Base-by-base conservation (phyloP, 1,284 basidiomycete genomes). In the Irpex sp. region DNA sequence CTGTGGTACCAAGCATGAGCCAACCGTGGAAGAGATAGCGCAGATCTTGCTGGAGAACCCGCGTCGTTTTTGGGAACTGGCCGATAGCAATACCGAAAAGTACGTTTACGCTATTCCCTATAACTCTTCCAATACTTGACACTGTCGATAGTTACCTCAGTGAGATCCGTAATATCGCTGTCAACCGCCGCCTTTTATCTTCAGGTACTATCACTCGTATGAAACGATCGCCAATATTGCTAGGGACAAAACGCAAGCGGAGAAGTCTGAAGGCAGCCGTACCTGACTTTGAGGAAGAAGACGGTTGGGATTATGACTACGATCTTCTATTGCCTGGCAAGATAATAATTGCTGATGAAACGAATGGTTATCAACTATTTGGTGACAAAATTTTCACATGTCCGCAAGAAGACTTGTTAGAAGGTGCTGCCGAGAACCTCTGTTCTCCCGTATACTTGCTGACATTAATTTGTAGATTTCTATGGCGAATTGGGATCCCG, bases 1-100 rank as follows among this genome's bases (percentile, higher is more conserved):
- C 8, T 94, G 93, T 68, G 97, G 97, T 19, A 94, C 96, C 17
- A 90, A 89, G 70, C 87, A 86, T 59, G 93, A 97, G 71, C 97
- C 97, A 0, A 95, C 88, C 37, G 88, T 94, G 0, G 88, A 92
- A 67, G 93, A 97, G 69, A 79, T 92, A 36, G 86, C 84, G 1
- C 81, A 82, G 61, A 89, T 85, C 50, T 73, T 93, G 33, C 74
- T 93, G 35, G 78, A 79, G 1, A 79, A 91, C 71, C 92, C 93
- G 7, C 78, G 78, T 26, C 78, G 81, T 57, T 95, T 95, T 73
- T 93, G 89, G 67, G 76, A 84, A 37, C 76, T 91, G 19, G 81
- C 88, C 11, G 85, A 84, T 46, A 85, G 89, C 1, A 81, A 84
- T 21, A 55, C 33, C 13, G 83, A 85, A 56, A 83, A 84, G 85